Evolutionary conservation across 495 filamentous ascomycete species (phyloP).

Genomic region (Penicillium silybi): DNA sequence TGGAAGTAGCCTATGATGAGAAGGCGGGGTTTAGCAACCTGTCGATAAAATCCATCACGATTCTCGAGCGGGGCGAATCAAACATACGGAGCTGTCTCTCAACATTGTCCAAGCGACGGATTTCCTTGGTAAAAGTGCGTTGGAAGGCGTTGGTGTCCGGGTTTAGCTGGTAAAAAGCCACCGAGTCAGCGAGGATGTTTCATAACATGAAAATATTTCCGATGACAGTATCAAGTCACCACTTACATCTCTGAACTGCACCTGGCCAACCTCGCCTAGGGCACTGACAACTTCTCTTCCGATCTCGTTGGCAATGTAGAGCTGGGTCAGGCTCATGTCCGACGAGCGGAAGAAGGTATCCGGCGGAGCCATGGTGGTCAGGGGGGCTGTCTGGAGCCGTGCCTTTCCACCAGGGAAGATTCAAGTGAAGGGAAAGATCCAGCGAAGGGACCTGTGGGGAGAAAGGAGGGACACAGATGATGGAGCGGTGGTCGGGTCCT

Average conservation of each 20-base stretch:
- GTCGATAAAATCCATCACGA: neutral
- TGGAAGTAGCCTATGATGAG: slow-evolving; percentile 71
- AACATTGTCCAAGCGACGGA: slow-evolving; percentile 93
- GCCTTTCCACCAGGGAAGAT: slow-evolving; percentile 22
- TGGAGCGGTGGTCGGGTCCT: neutral
- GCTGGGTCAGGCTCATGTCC: slow-evolving; percentile 99
- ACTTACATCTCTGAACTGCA: slow-evolving; percentile 96
- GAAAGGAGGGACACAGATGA: slow-evolving; percentile 17
- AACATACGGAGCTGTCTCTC: slow-evolving; percentile 90
- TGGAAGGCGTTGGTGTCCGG: slow-evolving; percentile 90
- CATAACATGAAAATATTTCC: neutral
- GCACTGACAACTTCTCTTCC: slow-evolving; percentile 96
- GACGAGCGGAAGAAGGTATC: slow-evolving; percentile 98
- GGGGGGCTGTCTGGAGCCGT: slow-evolving; percentile 24
- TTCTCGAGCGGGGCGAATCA: neutral
- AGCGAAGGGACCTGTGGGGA: slow-evolving; percentile 1
- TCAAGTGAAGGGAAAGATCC: slow-evolving; percentile 6
- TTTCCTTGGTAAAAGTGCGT: slow-evolving; percentile 95
- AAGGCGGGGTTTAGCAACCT: slow-evolving; percentile 4
- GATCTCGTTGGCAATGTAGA: slow-evolving; percentile 98
- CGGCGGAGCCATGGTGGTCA: slow-evolving; percentile 51
- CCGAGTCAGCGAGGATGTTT: neutral
- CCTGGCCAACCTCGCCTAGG: slow-evolving; percentile 88
- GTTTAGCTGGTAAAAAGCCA: slow-evolving; percentile 64
- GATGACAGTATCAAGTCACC: neutral